phyloP scores from a whole-genome alignment of 371 early-diverging fungal species.

The Actinomucor elegans region DNA sequence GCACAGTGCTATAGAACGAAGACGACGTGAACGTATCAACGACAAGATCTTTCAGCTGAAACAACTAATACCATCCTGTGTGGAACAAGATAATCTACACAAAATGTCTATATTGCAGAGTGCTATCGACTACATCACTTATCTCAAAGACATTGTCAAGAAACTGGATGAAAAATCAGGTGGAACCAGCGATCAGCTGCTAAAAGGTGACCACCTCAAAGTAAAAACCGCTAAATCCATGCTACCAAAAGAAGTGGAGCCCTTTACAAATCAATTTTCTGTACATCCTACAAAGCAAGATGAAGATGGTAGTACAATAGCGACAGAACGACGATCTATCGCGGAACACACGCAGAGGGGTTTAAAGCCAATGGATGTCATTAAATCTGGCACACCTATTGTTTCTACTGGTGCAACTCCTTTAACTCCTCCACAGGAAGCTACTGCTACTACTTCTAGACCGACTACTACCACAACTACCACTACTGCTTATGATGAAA shows the following conservation, averaged over 20 bases:
- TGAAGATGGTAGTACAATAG: neutral
- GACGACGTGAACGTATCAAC: slow-evolving; percentile 78
- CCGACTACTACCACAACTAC: neutral
- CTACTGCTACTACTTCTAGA: neutral
- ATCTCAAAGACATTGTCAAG: slow-evolving; percentile 50
- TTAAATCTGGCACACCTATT: slow-evolving; percentile 17
- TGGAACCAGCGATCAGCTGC: neutral
- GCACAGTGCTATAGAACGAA: slow-evolving; percentile 78
- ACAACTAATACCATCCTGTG: slow-evolving; percentile 52
- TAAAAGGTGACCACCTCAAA: slow-evolving; percentile 20
- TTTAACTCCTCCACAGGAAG: slow-evolving; percentile 22
- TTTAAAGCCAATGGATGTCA: slow-evolving; percentile 35
- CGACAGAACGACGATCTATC: slow-evolving; percentile 1
- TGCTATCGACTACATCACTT: slow-evolving; percentile 73
- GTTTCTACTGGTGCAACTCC: slow-evolving; percentile 11
- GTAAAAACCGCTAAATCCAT: slow-evolving; percentile 31
- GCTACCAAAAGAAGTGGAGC: slow-evolving; percentile 46
- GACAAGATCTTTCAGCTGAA: slow-evolving; percentile 56
- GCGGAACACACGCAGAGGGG: slow-evolving; percentile 11
- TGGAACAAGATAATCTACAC: slow-evolving; percentile 68
- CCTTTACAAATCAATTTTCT: slow-evolving; percentile 45
- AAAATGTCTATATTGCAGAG: slow-evolving; percentile 74
- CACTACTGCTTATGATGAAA: neutral
- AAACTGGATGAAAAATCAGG: slow-evolving; percentile 33
- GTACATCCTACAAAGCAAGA: neutral